Conservation (phyloP, 345 rosid species). For the Cardiospermum halicacabum region DNA sequence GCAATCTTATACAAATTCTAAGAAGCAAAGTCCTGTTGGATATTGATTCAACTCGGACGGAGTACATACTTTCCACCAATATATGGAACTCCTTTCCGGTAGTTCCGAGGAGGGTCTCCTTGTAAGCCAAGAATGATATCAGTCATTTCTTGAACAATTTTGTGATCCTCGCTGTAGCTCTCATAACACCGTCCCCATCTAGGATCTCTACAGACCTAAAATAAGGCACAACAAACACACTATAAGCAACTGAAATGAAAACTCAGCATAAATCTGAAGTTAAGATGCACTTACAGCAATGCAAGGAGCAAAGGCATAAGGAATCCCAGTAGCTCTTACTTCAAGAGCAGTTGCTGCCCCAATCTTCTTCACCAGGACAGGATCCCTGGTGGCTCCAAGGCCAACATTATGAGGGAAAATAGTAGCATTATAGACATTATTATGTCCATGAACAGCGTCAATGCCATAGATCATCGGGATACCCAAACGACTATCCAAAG, state of each 20-base stretch:
- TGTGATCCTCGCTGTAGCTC: slow-evolving; percentile 88
- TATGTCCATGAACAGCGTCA: slow-evolving; percentile 95
- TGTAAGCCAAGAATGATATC: slow-evolving; percentile 81
- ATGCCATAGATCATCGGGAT: slow-evolving; percentile 94
- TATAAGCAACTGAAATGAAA: slow-evolving; percentile 2
- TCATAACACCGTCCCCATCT: slow-evolving; percentile 99
- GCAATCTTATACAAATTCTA: slow-evolving; percentile 6
- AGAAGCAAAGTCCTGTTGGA: background rate
- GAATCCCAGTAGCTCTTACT: slow-evolving; percentile 96
- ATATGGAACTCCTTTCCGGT: slow-evolving; percentile 64
- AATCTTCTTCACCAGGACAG: slow-evolving; percentile 75
- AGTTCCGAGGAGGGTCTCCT: slow-evolving; percentile 68
- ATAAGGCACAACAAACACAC: slow-evolving; percentile 16
- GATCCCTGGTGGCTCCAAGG: slow-evolving; percentile 94
- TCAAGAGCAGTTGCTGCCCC: slow-evolving; percentile 98
- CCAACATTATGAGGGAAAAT: slow-evolving; percentile 89
- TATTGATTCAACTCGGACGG: slow-evolving; percentile 3
- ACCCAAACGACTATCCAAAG: slow-evolving; percentile 69
- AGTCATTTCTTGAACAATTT: slow-evolving; percentile 78
- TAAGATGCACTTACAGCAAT: slow-evolving; percentile 55
- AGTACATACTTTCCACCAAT: slow-evolving; percentile 82
- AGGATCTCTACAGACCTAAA: slow-evolving; percentile 96
- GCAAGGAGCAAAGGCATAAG: slow-evolving; percentile 92
- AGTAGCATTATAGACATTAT: slow-evolving; percentile 82
- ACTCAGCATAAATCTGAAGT: slow-evolving; percentile 2